Evolutionary conservation across 257 asterid species (phyloP).

Genomic region (Rhazya stricta): DNA sequence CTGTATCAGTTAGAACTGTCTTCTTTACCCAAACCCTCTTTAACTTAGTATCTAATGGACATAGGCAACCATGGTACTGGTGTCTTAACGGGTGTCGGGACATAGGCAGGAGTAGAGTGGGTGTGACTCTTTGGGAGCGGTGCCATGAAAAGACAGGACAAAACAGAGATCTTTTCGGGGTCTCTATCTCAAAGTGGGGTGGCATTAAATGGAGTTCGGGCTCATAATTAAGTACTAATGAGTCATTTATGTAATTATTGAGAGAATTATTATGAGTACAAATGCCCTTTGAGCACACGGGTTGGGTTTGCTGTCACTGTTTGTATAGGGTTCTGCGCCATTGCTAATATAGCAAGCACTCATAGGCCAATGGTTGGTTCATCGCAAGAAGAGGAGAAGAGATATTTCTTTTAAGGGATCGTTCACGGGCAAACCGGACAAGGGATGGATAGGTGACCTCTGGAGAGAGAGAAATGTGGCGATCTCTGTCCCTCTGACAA

Average conservation of each 20-base stretch:
- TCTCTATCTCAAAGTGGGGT: neutral
- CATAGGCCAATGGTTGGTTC: neutral
- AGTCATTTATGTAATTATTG: neutral
- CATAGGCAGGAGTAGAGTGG: neutral
- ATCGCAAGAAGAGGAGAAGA: neutral
- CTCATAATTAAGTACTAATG: conserved; percentile 15
- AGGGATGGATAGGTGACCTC: neutral
- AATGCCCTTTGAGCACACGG: conserved; percentile 4
- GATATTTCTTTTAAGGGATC: neutral
- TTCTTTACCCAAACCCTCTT: neutral
- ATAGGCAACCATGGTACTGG: neutral
- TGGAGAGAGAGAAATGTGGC: neutral
- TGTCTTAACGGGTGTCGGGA: neutral
- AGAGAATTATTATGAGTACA: neutral
- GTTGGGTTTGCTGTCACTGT: neutral
- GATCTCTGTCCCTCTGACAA: neutral
- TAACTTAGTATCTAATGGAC: too few species aligned
- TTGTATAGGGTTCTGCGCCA: conserved; percentile 16
- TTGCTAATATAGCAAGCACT: neutral
- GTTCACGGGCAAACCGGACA: neutral
- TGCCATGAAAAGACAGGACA: conserved; percentile 12
- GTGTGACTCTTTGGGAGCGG: neutral
- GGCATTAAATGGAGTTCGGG: neutral
- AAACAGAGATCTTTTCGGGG: conserved; percentile 15
- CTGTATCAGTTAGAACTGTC: neutral